Base-by-base conservation (phyloP, 352 stramenopile species). In the Phytophthora europaea region DNA sequence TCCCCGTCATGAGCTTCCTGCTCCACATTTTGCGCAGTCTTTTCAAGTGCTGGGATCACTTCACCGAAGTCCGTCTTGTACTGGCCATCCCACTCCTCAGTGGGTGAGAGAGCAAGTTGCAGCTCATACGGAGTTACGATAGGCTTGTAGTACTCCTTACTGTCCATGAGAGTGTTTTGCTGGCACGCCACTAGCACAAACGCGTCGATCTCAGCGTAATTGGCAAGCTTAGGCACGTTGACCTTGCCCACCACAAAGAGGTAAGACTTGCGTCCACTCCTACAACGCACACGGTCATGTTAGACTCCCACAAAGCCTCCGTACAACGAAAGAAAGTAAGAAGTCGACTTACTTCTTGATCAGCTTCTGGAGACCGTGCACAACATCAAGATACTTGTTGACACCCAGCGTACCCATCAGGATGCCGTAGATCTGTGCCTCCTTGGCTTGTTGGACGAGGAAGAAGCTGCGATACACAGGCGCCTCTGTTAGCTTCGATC, bases 161-260 rank as follows among this genome's bases (percentile, higher is more conserved):
- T 94, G 78, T 98, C 91, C 79, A 99, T 94, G 10, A 99, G 82
- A 31, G 93, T 97, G 79, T 98, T 98, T 73, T 99, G 94, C 65
- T 97, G 88, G 73, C 97, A 99, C 36, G 97, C 96, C 6, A 99
- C 94, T 12, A 99, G 76, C 52, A 99, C 97, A 71, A 99, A 99
- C 51, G 89, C 95, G 70, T 99, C 98, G 78, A 99, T 98, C 75
- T 99, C 96, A 15, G 94, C 94, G 89, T 99, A 99, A 71, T 99
- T 99, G 18, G 95, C 92, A 20, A 99, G 85, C 81, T 99, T 99
- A 16, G 96, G 93, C 16, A 98, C 90, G 76, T 99, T 99, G 33
- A 99, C 88, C 78, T 99, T 99, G 47, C 98, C 98, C 26, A 99
- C 96, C 13, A 98, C 90, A 78, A 99, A 99, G 28, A 97, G 89